Conservation (phyloP, 1,284 basidiomycete species). For the Trichosporon sp. region DNA sequence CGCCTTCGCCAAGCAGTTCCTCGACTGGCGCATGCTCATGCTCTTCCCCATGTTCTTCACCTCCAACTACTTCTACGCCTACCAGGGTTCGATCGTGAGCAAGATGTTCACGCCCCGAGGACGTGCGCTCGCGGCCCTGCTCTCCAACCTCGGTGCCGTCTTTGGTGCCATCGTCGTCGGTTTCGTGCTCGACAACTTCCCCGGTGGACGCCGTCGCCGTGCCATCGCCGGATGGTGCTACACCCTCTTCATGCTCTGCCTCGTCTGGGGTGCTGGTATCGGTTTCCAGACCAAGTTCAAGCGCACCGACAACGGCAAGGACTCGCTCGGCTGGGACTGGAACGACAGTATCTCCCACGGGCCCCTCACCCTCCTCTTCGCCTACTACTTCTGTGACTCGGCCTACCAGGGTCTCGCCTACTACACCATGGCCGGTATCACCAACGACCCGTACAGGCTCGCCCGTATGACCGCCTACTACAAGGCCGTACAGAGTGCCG, state of each 20-base stretch:
- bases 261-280: constrained; percentile 38
- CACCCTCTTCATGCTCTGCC: constrained; percentile 26
- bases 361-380: constrained; percentile 16
- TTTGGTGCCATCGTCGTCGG: constrained; percentile 41
- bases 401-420: constrained; percentile 46
- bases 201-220: constrained; percentile 30
- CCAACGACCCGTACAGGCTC: constrained; percentile 37
- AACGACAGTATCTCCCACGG: constrained; percentile 3
- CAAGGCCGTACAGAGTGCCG: constrained; percentile 46
- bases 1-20: constrained; percentile 29
- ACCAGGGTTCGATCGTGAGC: constrained; percentile 37
- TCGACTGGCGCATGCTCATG: constrained; percentile 35
- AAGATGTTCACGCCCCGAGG: constrained; percentile 37
- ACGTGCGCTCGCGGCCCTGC: constrained; percentile 33
- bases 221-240: constrained; percentile 30
- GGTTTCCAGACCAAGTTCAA: constrained; percentile 27
- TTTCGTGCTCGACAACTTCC: constrained; percentile 33
- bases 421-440: constrained; percentile 31
- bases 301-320: background rate
- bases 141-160: constrained; percentile 36
- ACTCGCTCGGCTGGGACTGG: constrained; percentile 7
- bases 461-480: constrained; percentile 47
- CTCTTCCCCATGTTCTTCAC: constrained; percentile 41
- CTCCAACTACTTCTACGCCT: constrained; percentile 39
- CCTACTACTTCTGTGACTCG: constrained; percentile 43